Evolutionary conservation across 805 yeast species (phyloP), one percentile per base, ranked within the genome.

Genomic region (Barnettozyma populi): DNA sequence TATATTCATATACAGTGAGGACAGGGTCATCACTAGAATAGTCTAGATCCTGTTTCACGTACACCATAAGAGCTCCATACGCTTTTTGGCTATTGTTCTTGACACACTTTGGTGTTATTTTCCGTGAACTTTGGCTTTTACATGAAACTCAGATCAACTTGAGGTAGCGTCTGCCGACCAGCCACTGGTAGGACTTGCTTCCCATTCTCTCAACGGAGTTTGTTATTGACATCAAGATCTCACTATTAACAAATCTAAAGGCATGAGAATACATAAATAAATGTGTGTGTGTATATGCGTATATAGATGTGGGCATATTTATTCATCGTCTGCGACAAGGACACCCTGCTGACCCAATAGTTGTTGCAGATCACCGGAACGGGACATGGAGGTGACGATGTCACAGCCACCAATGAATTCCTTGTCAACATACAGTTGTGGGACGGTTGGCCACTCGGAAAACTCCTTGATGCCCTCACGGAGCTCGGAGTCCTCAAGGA

Each of bases 361-460:
- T 48, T 90, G 90, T 16, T 90, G 81, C 46, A 94, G 78, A 62
- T 92, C 97, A n/a, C 99, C 99, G 45, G 73, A 65, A 58, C 84
- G 86, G 36, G 95, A 87, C 98, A 94, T 90, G 48, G 86, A 80
- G 63, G 85, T 88, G 45, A 94, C 75, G 53, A 94, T 90, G 68
- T 94, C 99, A 69, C 97, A 94, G 5, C 99, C 99, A 40, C 99
- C 99, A 46, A 94, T 78, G 63, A 94, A 94, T 64, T 94, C 99
- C 56, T 84, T 82, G 57, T 84, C 78, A 13, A 94, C 89, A 63
- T 90, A 94, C 39, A 94, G 76, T 68, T 94, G 99, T 14, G 99
- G 99, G 50, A 94, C 90, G 1, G 99, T 94, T 48, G 99, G 99
- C 99, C 99, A 94, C 55, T 86, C 84, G 57, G 92, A 82, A 68